Base-by-base conservation (phyloP, 306 rosid genomes). In the Cotoneaster glaucophyllus region DNA sequence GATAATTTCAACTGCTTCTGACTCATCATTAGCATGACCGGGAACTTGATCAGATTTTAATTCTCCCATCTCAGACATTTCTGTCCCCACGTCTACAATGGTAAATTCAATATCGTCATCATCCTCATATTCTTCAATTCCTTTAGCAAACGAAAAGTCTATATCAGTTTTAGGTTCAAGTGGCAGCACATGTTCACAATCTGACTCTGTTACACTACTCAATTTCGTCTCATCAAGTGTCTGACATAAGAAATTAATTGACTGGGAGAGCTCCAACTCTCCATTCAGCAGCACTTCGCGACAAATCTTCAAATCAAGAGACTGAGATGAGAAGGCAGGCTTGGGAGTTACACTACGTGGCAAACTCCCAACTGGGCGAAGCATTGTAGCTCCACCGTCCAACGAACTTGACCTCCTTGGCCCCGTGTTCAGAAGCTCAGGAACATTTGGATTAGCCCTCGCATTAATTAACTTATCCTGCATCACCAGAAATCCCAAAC, bases 401-500 rank as follows among this genome's bases (percentile, higher is more conserved):
- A 75, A 12, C 77, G 77, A 69, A 77, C 73, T 83, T 28, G 86
- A 72, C 78, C 80, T 79, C 45, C 75, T 59, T 8, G 77, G 76
- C 75, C 58, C 67, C 54, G 72, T 34, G 70, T 80, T 85, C 64
- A 75, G 28, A 71, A 58, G 83, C 69, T 86, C 73, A 19, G 80
- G 75, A 80, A 67, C 86, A 68, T 74, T 85, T 56, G 73, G 44
- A 78, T 59, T 57, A 73, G 78, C 82, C 57, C 85, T 85, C 74
- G 76, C 74, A 75, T 83, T 79, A 50, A 37, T 82, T 32, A 80
- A 76, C 74, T 79, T 86, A 17, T 82, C 86, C 69, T 56, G 87
- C 74, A 78, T 74, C 12, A 87, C 86, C 81, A 72, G 83, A 84
- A 86, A 93, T 52, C 96, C 85, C 77, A 93, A 87, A 87, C 97